phyloP scores from a whole-genome alignment of 2,329 filamentous ascomycete species.

The Madurella mycetomatis region DNA sequence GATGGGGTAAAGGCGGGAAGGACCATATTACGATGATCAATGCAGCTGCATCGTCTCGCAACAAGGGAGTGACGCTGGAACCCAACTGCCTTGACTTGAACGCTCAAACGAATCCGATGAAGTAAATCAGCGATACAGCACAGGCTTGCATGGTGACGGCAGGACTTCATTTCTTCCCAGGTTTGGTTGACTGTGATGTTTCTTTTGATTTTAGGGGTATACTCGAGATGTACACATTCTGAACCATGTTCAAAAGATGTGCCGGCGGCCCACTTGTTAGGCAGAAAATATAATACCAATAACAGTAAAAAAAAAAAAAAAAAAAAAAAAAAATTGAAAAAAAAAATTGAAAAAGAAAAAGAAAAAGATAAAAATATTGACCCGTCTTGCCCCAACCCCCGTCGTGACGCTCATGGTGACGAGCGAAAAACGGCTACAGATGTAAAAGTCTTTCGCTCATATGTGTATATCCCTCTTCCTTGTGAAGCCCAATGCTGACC shows the following conservation, averaged over 20 bases:
- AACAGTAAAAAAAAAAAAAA: neutral
- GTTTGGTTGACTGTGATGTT: neutral
- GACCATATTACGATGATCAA: no score
- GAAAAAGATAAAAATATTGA: neutral
- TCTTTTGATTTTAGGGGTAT: neutral
- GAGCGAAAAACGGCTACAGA: no score
- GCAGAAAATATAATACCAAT: neutral
- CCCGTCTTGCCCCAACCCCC: neutral
- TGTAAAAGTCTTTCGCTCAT: neutral
- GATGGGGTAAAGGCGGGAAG: no score
- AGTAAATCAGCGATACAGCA: no score
- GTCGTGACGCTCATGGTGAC: neutral
- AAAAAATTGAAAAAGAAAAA: neutral
- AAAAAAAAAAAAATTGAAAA: no score
- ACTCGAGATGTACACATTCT: neutral
- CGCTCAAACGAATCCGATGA: no score
- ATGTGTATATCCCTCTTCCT: neutral
- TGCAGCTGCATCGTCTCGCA: no score
- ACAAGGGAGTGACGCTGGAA: no score
- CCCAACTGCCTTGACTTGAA: no score
- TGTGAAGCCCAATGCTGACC: neutral
- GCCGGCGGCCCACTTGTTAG: no score
- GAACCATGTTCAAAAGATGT: neutral
- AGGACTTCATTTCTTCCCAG: neutral
- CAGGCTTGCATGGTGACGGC: neutral